Evolutionary conservation across 495 filamentous ascomycete genomes (phyloP).

Genomic region (Cudoniella acicularis): DNA sequence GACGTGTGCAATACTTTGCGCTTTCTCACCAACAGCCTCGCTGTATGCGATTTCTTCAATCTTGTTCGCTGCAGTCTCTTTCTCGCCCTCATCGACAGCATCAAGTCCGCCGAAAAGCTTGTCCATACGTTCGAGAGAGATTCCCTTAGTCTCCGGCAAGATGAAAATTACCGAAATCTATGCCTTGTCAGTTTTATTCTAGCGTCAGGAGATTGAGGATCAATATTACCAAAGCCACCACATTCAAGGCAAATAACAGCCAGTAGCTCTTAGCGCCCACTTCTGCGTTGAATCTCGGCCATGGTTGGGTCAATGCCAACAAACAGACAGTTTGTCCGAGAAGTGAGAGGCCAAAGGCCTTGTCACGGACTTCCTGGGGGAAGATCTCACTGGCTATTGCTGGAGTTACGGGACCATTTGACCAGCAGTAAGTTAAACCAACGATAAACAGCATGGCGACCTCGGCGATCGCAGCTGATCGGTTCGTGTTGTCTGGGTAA

Average conservation of each 20-base stretch:
- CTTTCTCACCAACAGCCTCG: background rate
- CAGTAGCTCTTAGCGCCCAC: slow-evolving; percentile 35
- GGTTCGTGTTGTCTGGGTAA: slow-evolving; percentile 34
- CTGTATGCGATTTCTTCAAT: background rate
- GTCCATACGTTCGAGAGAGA: slow-evolving; percentile 37
- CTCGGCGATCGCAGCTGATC: slow-evolving; percentile 32
- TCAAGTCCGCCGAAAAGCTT: slow-evolving; percentile 36
- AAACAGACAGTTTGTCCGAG: slow-evolving; percentile 34
- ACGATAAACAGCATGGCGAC: slow-evolving; percentile 37
- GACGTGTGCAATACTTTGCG: background rate
- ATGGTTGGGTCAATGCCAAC: slow-evolving; percentile 34
- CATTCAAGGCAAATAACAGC: slow-evolving; percentile 34
- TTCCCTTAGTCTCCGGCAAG: slow-evolving; percentile 30
- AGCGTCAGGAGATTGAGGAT: background rate
- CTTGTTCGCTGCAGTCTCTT: slow-evolving; percentile 25
- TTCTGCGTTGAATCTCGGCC: slow-evolving; percentile 32
- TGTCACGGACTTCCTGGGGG: slow-evolving; percentile 36
- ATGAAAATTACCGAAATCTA: slow-evolving; percentile 35
- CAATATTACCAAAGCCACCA: slow-evolving; percentile 27
- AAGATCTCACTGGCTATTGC: slow-evolving; percentile 36
- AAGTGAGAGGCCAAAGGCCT: slow-evolving; percentile 34
- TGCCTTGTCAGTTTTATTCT: background rate
- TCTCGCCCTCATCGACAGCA: slow-evolving; percentile 31
- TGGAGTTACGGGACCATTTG: slow-evolving; percentile 33
- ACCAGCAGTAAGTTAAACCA: slow-evolving; percentile 37